Evolutionary conservation across 2,329 filamentous ascomycete species (phyloP).

Genomic region (Fusarium graminum): DNA sequence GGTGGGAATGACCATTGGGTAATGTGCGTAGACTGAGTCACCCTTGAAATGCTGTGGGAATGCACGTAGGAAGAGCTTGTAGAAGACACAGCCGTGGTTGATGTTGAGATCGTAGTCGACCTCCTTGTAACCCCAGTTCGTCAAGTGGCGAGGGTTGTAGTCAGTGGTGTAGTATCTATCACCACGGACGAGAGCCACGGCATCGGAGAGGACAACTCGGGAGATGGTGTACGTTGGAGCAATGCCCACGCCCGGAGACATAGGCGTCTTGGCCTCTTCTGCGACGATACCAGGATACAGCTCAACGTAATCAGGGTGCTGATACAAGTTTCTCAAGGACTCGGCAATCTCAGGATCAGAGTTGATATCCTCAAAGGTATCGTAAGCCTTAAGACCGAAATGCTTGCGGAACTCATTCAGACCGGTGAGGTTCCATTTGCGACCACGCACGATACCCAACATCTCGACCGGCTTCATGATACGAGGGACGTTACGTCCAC

Average conservation of each 20-base stretch:
- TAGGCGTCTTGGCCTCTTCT: constrained; percentile 80
- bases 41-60: constrained; percentile 84
- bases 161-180: constrained; percentile 85
- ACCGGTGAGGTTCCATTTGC: constrained; percentile 81
- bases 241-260: constrained; percentile 80
- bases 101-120: constrained; percentile 78
- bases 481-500: constrained; percentile 78
- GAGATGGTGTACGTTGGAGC: constrained; percentile 82
- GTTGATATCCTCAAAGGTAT: constrained; percentile 87
- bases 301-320: constrained; percentile 83
- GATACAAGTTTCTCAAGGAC: constrained; percentile 75
- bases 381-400: constrained; percentile 81
- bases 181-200: constrained; percentile 81
- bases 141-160: constrained; percentile 79
- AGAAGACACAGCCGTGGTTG: constrained; percentile 86
- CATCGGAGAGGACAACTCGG: constrained; percentile 81
- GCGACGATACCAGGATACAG: constrained; percentile 83
- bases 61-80: constrained; percentile 83
- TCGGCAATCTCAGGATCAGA: constrained; percentile 78
- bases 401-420: constrained; percentile 89
- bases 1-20: constrained; percentile 76
- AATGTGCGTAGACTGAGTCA: constrained; percentile 86
- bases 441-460: constrained; percentile 81
- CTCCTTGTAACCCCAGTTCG: constrained; percentile 86
- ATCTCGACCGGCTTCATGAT: constrained; percentile 83